Evolutionary conservation across 345 rosid species (phyloP), one percentile per base, ranked within the genome.

Genomic region (Hypericum perforatum): DNA sequence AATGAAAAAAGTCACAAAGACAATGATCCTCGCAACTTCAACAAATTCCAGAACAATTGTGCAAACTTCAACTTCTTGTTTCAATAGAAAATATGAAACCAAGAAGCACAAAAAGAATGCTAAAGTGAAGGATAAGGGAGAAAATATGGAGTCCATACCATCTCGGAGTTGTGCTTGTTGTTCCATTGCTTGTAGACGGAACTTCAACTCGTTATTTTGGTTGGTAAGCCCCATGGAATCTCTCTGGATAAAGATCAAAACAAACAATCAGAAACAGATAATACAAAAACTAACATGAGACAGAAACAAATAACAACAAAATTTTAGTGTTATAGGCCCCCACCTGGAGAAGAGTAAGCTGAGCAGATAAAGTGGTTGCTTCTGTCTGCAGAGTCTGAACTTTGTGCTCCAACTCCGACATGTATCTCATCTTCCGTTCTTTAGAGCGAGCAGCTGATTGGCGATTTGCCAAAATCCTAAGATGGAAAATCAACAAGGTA

Each of bases 391-490:
- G 75, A 43, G 97, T 86, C 72, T 90, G 97, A 60, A 90, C 97
- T 75, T 90, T 90, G 61, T 90, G 97, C 61, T 90, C 96, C 74
- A 90, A 63, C 74, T 90, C 97, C 0, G 85, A 81, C 37, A 90
- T 90, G 52, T 90, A 90, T 41, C 89, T 75, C 97, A 81, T 82
- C 78, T 90, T 90, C 71, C 97, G 71, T 69, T 90, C 97, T 64
- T 90, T 90, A 22, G 97, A 90, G 16, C 97, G 89, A 16, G 97
- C 97, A 63, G 96, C 97, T 38, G 97, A 90, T 53, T 86, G 96
- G 39, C 96, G 91, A 62, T 90, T 76, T 16, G 96, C 97, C 74
- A 90, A 74, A 63, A 90, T 87, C 72, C 97, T 90, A 59, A 37
- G 64, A 58, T 52, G 36, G 9, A 44, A 38, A 70, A 13, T 39